phyloP scores from a whole-genome alignment of 441 rosid genomes.

The Euphorbia celastroides region DNA sequence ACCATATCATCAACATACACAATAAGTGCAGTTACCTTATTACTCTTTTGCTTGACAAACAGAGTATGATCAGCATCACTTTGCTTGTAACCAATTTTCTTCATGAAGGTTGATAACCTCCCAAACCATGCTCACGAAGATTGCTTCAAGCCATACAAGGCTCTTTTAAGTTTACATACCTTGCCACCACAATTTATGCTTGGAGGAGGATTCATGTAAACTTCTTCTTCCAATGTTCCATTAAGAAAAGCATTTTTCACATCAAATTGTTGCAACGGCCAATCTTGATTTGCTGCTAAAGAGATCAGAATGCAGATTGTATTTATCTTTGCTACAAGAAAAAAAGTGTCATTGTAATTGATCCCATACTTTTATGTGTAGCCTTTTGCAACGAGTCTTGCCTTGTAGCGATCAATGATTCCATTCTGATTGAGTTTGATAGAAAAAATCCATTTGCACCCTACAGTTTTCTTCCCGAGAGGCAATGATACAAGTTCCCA shows the following conservation, averaged over 20 bases:
- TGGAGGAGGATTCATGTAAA: neutral
- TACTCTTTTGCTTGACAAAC: neutral
- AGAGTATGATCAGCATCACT: neutral
- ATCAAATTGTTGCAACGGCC: neutral
- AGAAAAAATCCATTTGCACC: neutral
- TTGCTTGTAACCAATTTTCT: neutral
- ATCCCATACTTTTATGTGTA: neutral
- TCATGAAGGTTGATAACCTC: neutral
- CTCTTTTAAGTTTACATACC: neutral
- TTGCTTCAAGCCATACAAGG: neutral
- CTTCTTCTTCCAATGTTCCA: neutral
- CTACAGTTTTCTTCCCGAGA: neutral
- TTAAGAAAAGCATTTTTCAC: neutral
- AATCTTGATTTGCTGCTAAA: neutral
- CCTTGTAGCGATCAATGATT: neutral
- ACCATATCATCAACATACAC: neutral
- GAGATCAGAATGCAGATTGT: neutral
- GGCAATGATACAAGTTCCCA: neutral
- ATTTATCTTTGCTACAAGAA: neutral
- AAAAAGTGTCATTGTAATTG: neutral
- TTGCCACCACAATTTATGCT: neutral
- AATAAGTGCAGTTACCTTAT: neutral
- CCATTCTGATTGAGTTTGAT: neutral
- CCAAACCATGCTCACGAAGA: neutral
- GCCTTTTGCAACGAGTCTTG: neutral